Evolutionary conservation across 1,284 basidiomycete species (phyloP), one percentile per base, ranked within the genome.

Genomic region (Takashimella koratensis): DNA sequence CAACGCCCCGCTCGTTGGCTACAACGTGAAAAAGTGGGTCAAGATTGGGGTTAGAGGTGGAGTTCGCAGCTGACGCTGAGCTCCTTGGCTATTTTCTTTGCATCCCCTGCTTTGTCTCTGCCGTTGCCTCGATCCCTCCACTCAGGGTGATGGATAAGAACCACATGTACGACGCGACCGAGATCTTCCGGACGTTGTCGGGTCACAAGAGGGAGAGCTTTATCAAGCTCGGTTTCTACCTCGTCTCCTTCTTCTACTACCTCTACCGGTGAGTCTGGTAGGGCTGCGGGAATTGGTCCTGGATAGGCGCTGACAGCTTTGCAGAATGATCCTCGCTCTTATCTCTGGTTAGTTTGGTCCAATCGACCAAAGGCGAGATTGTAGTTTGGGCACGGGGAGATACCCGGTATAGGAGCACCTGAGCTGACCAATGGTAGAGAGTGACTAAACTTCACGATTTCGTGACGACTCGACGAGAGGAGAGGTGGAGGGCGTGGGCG

Each of bases 151-250:
- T 89, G 70, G 86, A 86, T 75, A 93, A 93, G 71, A 88, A 88
- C 70, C 94, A 98, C 78, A 95, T 97, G 89, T 95, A 97, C 73
- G 95, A 99, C 75, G 95, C 95, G 50, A 98, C 96, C 26, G 96
- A 98, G 77, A 98, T 98, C 67, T 98, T 99, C 83, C 84, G 96
- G 63, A 95, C 95, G 11, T 78, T 98, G 45, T 85, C 87, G 16
- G 85, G 82, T 41, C 96, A 98, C 78, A 99, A 99, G 80, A 97
- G 94, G 75, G 94, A 96, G 79, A 87, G 87, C 68, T 98, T 98
- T 73, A 83, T 95, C 77, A 97, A 96, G 79, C 86, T 97, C 56
- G 93, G 90, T 20, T 94, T 95, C 77, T 96, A 94, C 76, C 83
- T 95, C 53, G 80, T 95, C 58, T 91, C 87, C 46, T 95, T 95